These are phyloP conservation scores for Ceratocystis harringtonii DNA, from an alignment of 2,329 filamentous ascomycete species.

Conservation along the genomic window DNA sequence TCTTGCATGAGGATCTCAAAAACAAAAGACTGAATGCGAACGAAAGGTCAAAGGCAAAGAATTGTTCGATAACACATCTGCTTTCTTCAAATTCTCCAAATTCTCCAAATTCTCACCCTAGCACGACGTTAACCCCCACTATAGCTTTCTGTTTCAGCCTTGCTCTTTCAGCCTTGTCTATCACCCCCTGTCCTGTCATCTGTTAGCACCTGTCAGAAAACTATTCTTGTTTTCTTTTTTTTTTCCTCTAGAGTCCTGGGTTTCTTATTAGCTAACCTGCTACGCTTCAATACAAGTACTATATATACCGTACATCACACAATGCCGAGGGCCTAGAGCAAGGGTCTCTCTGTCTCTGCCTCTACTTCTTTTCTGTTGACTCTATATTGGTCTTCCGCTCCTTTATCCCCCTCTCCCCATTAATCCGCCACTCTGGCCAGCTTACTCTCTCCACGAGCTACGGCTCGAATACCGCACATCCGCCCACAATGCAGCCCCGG, in stretches of 20 bases:
- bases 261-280: neutral
- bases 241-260: too few species aligned
- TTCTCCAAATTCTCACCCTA: too few species aligned
- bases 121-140: too few species aligned
- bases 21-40: too few species aligned
- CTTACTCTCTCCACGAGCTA: conserved; percentile 17
- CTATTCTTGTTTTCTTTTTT: neutral
- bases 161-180: neutral
- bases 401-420: neutral
- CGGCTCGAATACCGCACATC: conserved; percentile 19
- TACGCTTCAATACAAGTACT: neutral
- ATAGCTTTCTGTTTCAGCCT: too few species aligned
- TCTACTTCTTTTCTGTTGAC: neutral
- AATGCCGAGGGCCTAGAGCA: neutral
- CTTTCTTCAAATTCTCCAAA: too few species aligned
- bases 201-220: neutral
- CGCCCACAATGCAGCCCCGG: conserved; percentile 16
- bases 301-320: neutral
- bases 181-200: neutral
- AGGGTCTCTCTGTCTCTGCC: neutral
- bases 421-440: conserved; percentile 17
- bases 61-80: too few species aligned
- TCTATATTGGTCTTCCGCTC: neutral
- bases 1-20: too few species aligned
- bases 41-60: too few species aligned